Base-by-base conservation (phyloP, 176 grass and related monocot genomes). In the Aegilops sharonensis region DNA sequence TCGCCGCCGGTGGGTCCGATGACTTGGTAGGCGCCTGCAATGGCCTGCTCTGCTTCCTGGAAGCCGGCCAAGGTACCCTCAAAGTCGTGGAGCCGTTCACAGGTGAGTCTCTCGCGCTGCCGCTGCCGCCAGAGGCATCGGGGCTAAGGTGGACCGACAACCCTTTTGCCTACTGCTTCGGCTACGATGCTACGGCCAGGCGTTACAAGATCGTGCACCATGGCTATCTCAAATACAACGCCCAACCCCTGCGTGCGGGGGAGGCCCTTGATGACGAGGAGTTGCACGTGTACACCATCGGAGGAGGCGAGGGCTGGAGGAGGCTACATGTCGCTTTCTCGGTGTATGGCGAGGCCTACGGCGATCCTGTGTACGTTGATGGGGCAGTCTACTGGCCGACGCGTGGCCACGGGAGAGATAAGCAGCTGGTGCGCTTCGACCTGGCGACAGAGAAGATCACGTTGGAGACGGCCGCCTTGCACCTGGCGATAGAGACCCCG, bases 1-100 rank as follows among this genome's bases (percentile, higher is more conserved):
- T 72, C 20, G 36, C 29, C 6, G 56, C 39, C 11, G 78, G 68
- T 39, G 1, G 9, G 4, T 47, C 18, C 2, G 9, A 62, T 2
- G 68, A 74, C 39, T 6, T 81, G 77, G 21, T 87, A 10, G 54
- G 54, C 11, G 9, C 64, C 3, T 86, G 75, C 34, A 25, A 54
- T 1, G 18, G 71, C 9, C 36, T 75, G 11, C 11, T 85, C 29
- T 77, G 83, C 83, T 62, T 76, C 71, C 82, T 84, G 11, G 25
- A 75, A 12, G 11, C 2, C 6, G 9, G 25, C 25, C 27, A 4
- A 3, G 27, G 57, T 11, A 4, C 54, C 37, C 20, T 64, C 17
- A 32, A 25, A 42, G 24, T 76, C 59, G 6, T 8, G 2, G 43
- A 35, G 37, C 71, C 27, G 5, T 8, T 67, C 83, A 77, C 42